Percentiles rank a stretch among this genome's conserved stretches.
Conservation (phyloP, 148 eudicot genomes). For the Silene latifolia region DNA sequence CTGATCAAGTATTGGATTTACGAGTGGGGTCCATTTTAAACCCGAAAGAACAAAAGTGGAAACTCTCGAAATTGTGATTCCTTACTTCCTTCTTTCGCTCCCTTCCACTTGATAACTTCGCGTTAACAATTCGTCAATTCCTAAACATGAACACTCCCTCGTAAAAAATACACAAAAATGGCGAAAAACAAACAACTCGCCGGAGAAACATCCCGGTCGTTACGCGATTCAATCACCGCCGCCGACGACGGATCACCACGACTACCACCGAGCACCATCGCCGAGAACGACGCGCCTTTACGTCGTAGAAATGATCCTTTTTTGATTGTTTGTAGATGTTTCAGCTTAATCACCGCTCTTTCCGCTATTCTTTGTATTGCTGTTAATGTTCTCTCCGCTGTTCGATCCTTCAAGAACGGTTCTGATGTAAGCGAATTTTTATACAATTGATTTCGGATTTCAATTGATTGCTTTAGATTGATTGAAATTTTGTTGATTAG, state of each 20-base stretch:
- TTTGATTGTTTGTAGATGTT: conserved; percentile 54
- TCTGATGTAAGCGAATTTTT: conserved; percentile 44
- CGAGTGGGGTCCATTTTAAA: too few species aligned
- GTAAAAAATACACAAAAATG: neutral
- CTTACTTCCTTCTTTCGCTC: neutral
- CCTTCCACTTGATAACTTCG: neutral
- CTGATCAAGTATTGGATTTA: too few species aligned
- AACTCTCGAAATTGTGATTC: neutral
- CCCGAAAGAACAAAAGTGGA: too few species aligned
- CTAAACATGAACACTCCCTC: neutral
- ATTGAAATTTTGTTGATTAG: conserved; percentile 29
- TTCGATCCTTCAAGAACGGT: conserved; percentile 62
- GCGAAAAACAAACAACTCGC: conserved; percentile 12
- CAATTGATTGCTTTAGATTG: neutral
- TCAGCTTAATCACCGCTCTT: conserved; percentile 60
- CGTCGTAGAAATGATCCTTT: conserved; percentile 54
- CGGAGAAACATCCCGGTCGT: neutral
- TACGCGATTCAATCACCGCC: neutral
- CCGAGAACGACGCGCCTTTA: conserved; percentile 19
- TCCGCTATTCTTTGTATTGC: conserved; percentile 64
- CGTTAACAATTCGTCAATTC: too few species aligned
- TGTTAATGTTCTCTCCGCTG: conserved; percentile 69
- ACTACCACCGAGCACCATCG: conserved; percentile 1
- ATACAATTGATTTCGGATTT: neutral
- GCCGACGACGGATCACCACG: neutral